Base-by-base conservation (phyloP, 192 early-diverging fungal species). In the Tieghemiomyces parasiticus region DNA sequence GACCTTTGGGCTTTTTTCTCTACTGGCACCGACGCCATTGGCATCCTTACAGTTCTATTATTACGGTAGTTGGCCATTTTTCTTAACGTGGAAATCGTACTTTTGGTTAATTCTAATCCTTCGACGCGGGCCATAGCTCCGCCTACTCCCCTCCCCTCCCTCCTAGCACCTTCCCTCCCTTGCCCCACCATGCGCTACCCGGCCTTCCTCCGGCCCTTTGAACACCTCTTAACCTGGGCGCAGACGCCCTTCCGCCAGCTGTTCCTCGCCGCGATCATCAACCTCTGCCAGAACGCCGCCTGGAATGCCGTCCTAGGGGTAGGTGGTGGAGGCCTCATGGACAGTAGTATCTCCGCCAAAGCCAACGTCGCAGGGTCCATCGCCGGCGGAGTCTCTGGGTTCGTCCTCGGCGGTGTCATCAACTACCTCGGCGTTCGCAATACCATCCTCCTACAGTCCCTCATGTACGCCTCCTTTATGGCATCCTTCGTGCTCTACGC, bases 281-380 rank as follows among this genome's bases (percentile, higher is more conserved):
- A 6, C 4, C 47, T 48, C 19, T 48, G 47, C 47, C 6, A 4
- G 9, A 48, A 48, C 47, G 47, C 47, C 47, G n/a, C 9, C n/a
- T 48, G 47, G 47, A 22, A 48, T 24, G 47, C 47, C 24, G 47
- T 48, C 4, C 47, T 48, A n/a, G 47, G 47, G 47, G 47, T 48
- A 6, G 47, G 47, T n/a, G 47, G 47, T n/a, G 47, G 20, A 6
- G 47, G 47, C 22, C n/a, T 48, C 4, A 48, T 48, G 47, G 47
- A 48, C 24, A 48, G 47, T 22, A 48, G 20, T n/a, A 22, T 48
- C 4, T 14, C 47, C 4, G 47, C 47, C 4, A 6, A 22, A n/a
- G 47, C 47, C 47, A 48, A 48, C 47, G 20, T 48, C 13, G 47
- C 47, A 6, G 47, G 20, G 13, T 6, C 47, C 47, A 48, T 48